Conservation (phyloP, 306 rosid species). For the Castanea crenata region DNA sequence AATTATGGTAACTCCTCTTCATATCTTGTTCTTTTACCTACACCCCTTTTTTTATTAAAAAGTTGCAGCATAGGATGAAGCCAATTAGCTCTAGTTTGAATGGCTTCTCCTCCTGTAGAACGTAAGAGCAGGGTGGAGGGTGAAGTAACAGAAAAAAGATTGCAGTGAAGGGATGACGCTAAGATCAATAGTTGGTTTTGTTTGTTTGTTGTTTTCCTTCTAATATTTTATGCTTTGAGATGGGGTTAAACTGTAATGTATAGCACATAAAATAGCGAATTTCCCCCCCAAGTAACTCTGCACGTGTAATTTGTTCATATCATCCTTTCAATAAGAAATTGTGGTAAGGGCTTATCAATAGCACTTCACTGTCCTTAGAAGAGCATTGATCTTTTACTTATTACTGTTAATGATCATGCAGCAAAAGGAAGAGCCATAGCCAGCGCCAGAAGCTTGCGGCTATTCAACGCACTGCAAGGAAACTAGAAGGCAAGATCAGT, state of each 20-base stretch:
- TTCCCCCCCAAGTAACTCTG: not conserved
- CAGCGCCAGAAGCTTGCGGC: constrained; percentile 71
- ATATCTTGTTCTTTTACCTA: not conserved
- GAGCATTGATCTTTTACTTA: not conserved
- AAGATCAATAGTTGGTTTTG: not conserved
- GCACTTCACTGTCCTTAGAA: constrained; percentile 2
- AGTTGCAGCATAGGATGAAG: not conserved
- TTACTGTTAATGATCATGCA: constrained; percentile 14
- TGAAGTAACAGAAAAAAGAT: too few relatives aligned
- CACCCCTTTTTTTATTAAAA: not conserved
- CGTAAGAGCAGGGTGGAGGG: too few relatives aligned
- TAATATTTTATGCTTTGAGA: constrained; percentile 3
- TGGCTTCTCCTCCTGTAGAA: too few relatives aligned
- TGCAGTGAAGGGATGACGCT: not conserved
- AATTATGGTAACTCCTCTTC: not conserved
- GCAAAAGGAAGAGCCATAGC: constrained; percentile 53
- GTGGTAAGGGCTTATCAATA: not conserved
- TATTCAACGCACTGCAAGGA: constrained; percentile 60
- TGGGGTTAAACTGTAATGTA: not conserved
- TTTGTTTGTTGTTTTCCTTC: constrained; percentile 1
- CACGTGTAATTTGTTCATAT: not conserved
- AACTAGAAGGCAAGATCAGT: constrained; percentile 53
- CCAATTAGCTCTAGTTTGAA: too few relatives aligned
- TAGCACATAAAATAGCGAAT: not conserved
- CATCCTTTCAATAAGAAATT: not conserved